Evolutionary conservation across 345 rosid genomes (phyloP).

Genomic region (Citrus unshiu): DNA sequence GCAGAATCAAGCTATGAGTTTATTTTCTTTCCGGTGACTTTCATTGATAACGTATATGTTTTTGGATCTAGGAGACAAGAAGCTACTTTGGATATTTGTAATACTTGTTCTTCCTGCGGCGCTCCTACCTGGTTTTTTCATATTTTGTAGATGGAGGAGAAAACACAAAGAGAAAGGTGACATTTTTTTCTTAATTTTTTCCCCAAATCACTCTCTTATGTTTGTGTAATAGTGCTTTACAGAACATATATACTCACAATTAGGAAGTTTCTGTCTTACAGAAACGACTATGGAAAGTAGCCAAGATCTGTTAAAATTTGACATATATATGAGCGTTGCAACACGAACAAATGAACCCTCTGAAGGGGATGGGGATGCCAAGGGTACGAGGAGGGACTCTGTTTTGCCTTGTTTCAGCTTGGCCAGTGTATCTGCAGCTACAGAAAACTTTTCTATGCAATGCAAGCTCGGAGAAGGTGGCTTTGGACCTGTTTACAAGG

Average conservation of each 20-base stretch:
- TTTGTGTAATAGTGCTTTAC: neutral
- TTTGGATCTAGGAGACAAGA: neutral
- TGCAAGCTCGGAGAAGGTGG: slow-evolving; percentile 42
- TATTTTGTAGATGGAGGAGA: slow-evolving; percentile 1
- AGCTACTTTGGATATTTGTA: slow-evolving; percentile 1
- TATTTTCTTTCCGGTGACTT: neutral
- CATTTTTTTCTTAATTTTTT: neutral
- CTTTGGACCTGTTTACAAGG: slow-evolving; percentile 31
- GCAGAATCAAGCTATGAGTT: neutral
- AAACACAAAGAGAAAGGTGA: slow-evolving; percentile 12
- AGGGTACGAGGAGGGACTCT: neutral
- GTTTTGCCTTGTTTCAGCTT: slow-evolving; percentile 24
- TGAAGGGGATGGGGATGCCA: neutral
- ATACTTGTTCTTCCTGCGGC: neutral
- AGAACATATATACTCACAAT: neutral
- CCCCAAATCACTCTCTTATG: neutral
- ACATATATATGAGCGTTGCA: slow-evolving; percentile 4
- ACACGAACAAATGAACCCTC: neutral
- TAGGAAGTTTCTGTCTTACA: neutral
- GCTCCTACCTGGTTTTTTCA: neutral
- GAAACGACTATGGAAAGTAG: neutral
- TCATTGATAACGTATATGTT: neutral
- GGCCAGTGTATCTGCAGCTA: slow-evolving; percentile 19
- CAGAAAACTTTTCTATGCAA: slow-evolving; percentile 17
- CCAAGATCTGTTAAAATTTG: slow-evolving; percentile 17